Base-by-base conservation (phyloP, 2,329 filamentous ascomycete genomes). In the Fusarium coicis region DNA sequence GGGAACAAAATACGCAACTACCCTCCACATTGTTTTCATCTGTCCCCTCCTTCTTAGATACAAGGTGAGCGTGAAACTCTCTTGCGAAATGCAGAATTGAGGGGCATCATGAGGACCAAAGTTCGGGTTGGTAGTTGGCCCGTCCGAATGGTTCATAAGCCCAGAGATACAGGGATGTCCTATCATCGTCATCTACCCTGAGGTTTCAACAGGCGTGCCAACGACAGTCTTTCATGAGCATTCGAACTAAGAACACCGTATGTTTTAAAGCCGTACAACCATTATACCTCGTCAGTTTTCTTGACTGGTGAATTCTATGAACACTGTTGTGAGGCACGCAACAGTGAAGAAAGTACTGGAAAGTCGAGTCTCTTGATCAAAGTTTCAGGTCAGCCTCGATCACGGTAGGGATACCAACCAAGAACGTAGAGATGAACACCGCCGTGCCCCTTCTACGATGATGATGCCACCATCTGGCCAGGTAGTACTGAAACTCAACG, bases 21-120 rank as follows among this genome's bases (percentile, higher is more conserved):
- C 26, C 52, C 40, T 58, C 54, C 18, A 28, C 61, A 60, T 50
- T 67, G 47, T 30, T 14, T 23, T 37, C 37, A 39, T 23, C 16
- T 42, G 36, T 40, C 30, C 28, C 36, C 40, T 52, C 28, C 47
- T 44, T 53, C 36, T 18, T 69, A n/a, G 42, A 36, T 18, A 63
- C 26, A 63, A 63, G 46, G 47, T 63, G 68, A 49, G 42, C 63
- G 58, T 65, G 57, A 64, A 58, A 40, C 47, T 59, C 34, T 40
- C 14, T 53, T 44, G 18, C 11, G 42, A 43, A 58, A 56, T 69
- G 64, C 54, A 52, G 49, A 59, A 52, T 63, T 44, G 61, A 61
- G 40, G 28, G 52, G 36, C 58, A 54, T 70, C 37, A 46, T 69
- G 64, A 32, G 32, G 23, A 36, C 55, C 32, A 26, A 50, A 56